Evolutionary conservation across 148 eudicot genomes (phyloP).

Genomic region (Suaeda aralocaspica): DNA sequence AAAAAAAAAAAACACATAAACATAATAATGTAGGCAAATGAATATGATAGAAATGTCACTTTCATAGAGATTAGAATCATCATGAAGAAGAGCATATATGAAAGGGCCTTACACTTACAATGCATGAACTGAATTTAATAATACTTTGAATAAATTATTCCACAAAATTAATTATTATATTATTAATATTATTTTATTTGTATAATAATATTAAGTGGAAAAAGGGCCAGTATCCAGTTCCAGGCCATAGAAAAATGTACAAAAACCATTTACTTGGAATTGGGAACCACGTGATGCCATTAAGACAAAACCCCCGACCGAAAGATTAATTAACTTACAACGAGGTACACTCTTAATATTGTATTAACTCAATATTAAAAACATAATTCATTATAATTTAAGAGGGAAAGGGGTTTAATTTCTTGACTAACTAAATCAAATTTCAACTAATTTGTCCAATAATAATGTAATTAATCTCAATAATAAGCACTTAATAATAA

Average conservation of each 20-base stretch:
- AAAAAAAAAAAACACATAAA: background rate
- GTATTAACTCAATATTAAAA: background rate
- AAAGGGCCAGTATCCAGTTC: background rate
- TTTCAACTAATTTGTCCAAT: constrained; percentile 19
- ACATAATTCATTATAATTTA: no score
- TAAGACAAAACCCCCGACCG: constrained; percentile 96
- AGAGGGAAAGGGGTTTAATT: no score
- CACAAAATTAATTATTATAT: background rate
- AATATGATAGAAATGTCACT: background rate
- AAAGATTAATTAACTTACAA: constrained; percentile 56
- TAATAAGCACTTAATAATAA: background rate
- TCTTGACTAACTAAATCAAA: constrained; percentile 14
- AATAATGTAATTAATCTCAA: constrained; percentile 18
- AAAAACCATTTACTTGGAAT: constrained; percentile 67
- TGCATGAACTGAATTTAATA: constrained; percentile 29
- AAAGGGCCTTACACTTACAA: constrained; percentile 26
- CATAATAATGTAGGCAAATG: background rate
- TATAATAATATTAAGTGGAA: background rate
- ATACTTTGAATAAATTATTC: background rate
- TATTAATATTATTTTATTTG: background rate
- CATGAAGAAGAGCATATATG: constrained; percentile 27
- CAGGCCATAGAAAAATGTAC: constrained; percentile 41
- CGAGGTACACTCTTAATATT: constrained; percentile 19
- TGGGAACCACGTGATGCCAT: constrained; percentile 96
- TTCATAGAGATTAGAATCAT: constrained; percentile 22